Percentiles rank a stretch among this genome's conserved stretches.
Evolutionary conservation across 1,284 basidiomycete species (phyloP).

Genomic region (Ceratobasidium sp.): DNA sequence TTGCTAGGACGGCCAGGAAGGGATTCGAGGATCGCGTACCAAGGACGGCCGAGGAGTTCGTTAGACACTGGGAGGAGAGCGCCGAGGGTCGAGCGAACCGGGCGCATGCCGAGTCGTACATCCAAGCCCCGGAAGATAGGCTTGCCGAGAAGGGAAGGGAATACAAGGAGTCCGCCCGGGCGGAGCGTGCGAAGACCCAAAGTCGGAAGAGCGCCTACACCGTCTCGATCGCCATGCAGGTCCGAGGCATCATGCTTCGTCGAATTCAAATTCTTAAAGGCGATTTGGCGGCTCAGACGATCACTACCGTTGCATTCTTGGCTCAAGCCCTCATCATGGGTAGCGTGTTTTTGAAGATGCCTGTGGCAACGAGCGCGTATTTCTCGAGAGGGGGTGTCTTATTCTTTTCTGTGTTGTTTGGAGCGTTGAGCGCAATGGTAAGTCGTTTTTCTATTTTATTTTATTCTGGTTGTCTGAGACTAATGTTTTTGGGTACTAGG

Average conservation of each 20-base stretch:
- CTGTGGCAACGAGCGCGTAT: constrained; percentile 73
- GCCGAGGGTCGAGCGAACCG: constrained; percentile 60
- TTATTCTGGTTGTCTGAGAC: no score
- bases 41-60: constrained; percentile 73
- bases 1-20: constrained; percentile 68
- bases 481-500: constrained; percentile 45
- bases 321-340: constrained; percentile 80
- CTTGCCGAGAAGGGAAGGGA: constrained; percentile 43
- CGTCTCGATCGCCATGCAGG: constrained; percentile 69
- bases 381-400: constrained; percentile 84
- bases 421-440: constrained; percentile 62
- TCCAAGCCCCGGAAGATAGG: constrained; percentile 65
- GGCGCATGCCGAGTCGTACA: constrained; percentile 66
- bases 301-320: constrained; percentile 44
- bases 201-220: constrained; percentile 63
- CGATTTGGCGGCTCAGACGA: constrained; percentile 62
- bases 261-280: constrained; percentile 77
- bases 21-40: constrained; percentile 68
- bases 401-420: constrained; percentile 63
- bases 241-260: constrained; percentile 73
- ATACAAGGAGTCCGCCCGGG: constrained; percentile 66
- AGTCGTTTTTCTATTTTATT: neutral
- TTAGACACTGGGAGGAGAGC: constrained; percentile 65
- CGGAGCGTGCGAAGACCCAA: constrained; percentile 64
- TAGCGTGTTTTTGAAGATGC: constrained; percentile 77